Base-by-base conservation (phyloP, 1,284 basidiomycete genomes). In the Cryptococcus sp. region DNA sequence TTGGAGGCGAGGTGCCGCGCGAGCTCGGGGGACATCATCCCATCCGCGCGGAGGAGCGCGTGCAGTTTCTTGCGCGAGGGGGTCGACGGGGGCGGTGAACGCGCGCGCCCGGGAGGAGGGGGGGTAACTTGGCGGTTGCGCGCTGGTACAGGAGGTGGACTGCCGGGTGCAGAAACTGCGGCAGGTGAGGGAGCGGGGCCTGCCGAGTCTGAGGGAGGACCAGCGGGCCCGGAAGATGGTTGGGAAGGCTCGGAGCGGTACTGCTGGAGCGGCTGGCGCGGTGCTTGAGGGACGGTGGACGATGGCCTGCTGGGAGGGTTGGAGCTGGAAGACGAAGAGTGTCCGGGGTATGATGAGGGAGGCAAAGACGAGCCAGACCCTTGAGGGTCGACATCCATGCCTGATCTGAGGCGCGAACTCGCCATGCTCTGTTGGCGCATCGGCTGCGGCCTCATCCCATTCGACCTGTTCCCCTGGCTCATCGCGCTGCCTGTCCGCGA, bases 1-100 rank as follows among this genome's bases (percentile, higher is more conserved):
- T 74, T 73, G n/a, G 63, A 61, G 18, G 66, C 65, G 21, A 76
- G 55, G 46, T 70, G 66, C 45, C 60, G 56, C 4, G 70, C 73
- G 20, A 74, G 59, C 18, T 69, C 64, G 6, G 73, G 73, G 1
- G 71, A 73, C 63, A 76, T 67, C 36, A 67, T 69, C 8, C 67
- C 71, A 49, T 76, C 72, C 4, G 60, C 57, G 20, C 67, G 64
- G 35, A 76, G 61, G 3, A 76, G 57, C 11, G 66, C 67, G 24
- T 69, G 65, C 23, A 76, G 66, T 15, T 64, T 61, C 3, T 65
- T 62, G 16, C 72, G 60, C 4, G 70, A 66, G 1, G 73, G 73
- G 8, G 73, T 73, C 2, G 72, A 71, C 13, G 71, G 71, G 0
- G 72, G 72, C 12, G 72, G 72, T 0, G 73, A 73, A 37, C 61